These are phyloP conservation scores for Puccinia novopanici DNA, from an alignment of 1,284 basidiomycete species.

Conservation along the genomic window DNA sequence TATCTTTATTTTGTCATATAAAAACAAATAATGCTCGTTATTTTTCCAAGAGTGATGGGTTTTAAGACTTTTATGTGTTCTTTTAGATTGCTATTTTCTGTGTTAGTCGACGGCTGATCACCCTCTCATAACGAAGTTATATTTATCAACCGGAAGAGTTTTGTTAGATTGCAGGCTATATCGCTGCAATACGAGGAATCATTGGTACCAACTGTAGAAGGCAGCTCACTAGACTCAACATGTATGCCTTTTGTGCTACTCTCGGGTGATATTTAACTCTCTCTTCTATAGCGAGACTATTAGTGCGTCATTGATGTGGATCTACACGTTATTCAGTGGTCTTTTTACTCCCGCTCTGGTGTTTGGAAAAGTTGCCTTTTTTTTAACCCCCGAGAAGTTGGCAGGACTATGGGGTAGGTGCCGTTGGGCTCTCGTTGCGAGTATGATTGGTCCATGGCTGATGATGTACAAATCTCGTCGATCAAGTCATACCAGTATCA, in stretches of 20 bases:
- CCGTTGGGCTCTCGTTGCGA: background rate
- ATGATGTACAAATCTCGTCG: background rate
- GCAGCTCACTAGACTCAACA: slow-evolving; percentile 31
- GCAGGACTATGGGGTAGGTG: slow-evolving; percentile 58
- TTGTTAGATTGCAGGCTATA: slow-evolving; percentile 25
- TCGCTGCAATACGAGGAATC: slow-evolving; percentile 28
- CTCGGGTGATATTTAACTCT: background rate
- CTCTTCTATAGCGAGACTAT: background rate
- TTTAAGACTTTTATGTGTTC: background rate
- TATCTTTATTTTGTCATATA: background rate
- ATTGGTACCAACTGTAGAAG: slow-evolving; percentile 23
- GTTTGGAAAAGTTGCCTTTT: slow-evolving; percentile 62
- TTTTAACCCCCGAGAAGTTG: slow-evolving; percentile 60
- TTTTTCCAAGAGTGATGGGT: background rate
- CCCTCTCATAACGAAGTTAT: background rate
- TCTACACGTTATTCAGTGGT: slow-evolving; percentile 52
- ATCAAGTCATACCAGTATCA: slow-evolving; percentile 58
- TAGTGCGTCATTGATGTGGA: background rate
- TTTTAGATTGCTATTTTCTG: slow-evolving; percentile 32
- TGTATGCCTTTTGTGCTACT: slow-evolving; percentile 9
- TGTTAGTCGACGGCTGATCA: slow-evolving; percentile 2
- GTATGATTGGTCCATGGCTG: background rate
- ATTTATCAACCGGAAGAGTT: background rate
- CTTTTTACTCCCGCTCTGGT: slow-evolving; percentile 59
- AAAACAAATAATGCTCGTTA: too few species aligned